Evolutionary conservation across 2,329 filamentous ascomycete species (phyloP).

Genomic region (Mollisia scopiformis): DNA sequence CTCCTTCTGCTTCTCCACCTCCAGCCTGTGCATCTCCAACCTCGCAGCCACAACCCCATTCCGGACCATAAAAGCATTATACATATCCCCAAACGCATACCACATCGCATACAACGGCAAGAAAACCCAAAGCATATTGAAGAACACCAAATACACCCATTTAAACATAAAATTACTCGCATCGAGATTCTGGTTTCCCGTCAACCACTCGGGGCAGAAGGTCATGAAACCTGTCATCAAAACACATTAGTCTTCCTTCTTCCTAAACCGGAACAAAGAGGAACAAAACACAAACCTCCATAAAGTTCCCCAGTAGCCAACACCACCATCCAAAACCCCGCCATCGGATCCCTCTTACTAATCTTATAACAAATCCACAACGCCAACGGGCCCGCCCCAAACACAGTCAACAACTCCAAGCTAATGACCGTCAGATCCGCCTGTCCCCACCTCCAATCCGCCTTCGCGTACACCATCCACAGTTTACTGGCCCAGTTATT

Average conservation of each 20-base stretch:
- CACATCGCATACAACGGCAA: conserved; percentile 63
- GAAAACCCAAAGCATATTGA: conserved; percentile 70
- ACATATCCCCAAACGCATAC: conserved; percentile 57
- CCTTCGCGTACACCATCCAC: conserved; percentile 71
- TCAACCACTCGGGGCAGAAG: conserved; percentile 71
- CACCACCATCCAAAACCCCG: conserved; percentile 65
- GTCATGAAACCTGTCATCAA: conserved; percentile 64
- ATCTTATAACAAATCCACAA: conserved; percentile 64
- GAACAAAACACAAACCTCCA: conserved; percentile 51
- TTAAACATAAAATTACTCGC: conserved; percentile 63
- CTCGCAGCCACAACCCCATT: conserved; percentile 29
- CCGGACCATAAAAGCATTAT: conserved; percentile 52
- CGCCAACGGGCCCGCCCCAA: conserved; percentile 63
- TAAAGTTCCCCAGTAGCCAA: conserved; percentile 69
- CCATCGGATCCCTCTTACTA: conserved; percentile 54
- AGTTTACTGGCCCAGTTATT: conserved; percentile 58
- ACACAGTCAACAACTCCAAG: conserved; percentile 67
- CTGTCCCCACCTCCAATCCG: conserved; percentile 65
- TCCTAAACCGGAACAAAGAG: not conserved
- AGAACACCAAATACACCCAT: conserved; percentile 70
- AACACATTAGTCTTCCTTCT: not conserved
- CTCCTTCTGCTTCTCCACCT: not conserved
- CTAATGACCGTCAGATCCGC: conserved; percentile 65
- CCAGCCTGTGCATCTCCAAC: conserved; percentile 20
- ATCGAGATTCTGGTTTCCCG: conserved; percentile 63